These are phyloP conservation scores for Rhodofomes roseus DNA, from an alignment of 1,284 basidiomycete species.

Conservation along the genomic window DNA sequence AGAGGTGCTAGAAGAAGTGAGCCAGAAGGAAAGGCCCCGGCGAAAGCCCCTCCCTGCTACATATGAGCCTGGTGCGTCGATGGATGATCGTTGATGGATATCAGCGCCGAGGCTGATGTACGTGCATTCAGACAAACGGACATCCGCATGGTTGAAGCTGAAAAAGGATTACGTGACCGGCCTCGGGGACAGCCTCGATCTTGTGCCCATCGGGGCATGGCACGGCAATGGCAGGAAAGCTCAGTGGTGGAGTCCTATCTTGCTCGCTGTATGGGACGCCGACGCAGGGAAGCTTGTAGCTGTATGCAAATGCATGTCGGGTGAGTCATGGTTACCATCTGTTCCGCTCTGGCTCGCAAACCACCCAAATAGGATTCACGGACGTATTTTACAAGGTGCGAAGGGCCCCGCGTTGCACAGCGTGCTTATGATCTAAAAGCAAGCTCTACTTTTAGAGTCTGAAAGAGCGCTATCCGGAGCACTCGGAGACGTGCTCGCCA, in stretches of 20 bases:
- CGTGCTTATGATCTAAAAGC: neutral
- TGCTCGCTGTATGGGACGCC: constrained; percentile 80
- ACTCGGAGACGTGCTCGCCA: constrained; percentile 63
- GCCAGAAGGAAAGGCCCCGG: constrained; percentile 37
- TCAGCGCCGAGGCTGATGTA: constrained; percentile 1
- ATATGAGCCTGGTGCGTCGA: constrained; percentile 74
- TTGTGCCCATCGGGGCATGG: constrained; percentile 76
- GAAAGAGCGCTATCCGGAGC: constrained; percentile 60
- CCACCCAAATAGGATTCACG: constrained; percentile 47
- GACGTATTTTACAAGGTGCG: constrained; percentile 80
- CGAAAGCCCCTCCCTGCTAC: constrained; percentile 81
- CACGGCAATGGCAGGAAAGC: constrained; percentile 92
- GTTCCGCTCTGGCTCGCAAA: neutral
- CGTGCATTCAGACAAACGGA: constrained; percentile 55
- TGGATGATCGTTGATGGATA: neutral
- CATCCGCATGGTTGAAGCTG: constrained; percentile 47
- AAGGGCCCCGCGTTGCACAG: neutral
- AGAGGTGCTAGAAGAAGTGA: constrained; percentile 35
- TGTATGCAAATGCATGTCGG: constrained; percentile 87
- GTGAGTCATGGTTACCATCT: constrained; percentile 33
- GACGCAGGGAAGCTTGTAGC: constrained; percentile 70
- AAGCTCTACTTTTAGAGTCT: constrained; percentile 38
- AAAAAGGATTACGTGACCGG: constrained; percentile 85
- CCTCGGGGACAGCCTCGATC: constrained; percentile 67
- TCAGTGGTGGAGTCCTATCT: constrained; percentile 90